These are phyloP conservation scores for Torulaspora maleeae DNA, from an alignment of 805 yeast species.

Conservation along the genomic window DNA sequence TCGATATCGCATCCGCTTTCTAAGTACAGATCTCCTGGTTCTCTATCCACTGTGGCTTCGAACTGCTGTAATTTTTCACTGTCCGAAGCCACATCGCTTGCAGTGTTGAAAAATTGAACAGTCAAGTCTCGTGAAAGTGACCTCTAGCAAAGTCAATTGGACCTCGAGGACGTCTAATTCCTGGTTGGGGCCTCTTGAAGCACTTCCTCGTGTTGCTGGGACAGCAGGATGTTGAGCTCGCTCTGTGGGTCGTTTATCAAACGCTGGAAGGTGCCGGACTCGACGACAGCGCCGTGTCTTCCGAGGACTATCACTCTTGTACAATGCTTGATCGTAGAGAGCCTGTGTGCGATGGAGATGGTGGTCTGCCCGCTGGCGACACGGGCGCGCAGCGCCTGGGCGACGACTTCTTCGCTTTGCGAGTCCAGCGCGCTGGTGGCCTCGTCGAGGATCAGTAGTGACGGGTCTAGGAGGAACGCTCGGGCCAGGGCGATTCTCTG, in stretches of 20 bases:
- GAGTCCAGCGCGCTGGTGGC: slow-evolving; percentile 94
- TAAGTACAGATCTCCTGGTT: background rate
- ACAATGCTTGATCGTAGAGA: slow-evolving; percentile 81
- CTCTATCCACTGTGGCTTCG: background rate
- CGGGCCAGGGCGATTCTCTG: slow-evolving; percentile 91
- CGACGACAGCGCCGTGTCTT: slow-evolving; percentile 67
- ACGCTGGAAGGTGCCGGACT: slow-evolving; percentile 56
- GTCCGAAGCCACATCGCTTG: background rate
- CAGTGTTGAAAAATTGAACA: no score
- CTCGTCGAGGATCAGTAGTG: slow-evolving; percentile 81
- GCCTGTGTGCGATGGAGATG: slow-evolving; percentile 86
- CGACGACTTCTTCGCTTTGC: slow-evolving; percentile 80
- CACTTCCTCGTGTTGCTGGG: slow-evolving; percentile 27
- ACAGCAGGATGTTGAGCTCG: slow-evolving; percentile 35
- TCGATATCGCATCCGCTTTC: no score
- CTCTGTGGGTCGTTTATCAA: slow-evolving; percentile 42
- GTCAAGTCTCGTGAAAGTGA: no score
- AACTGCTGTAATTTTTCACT: slow-evolving; percentile 5
- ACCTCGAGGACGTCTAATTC: background rate
- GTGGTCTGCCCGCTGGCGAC: slow-evolving; percentile 59
- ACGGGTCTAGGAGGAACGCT: slow-evolving; percentile 73
- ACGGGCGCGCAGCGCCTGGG: slow-evolving; percentile 59
- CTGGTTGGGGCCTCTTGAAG: background rate
- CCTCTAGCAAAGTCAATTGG: no score
- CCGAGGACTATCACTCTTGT: slow-evolving; percentile 76